phyloP scores from a whole-genome alignment of 1,284 basidiomycete genomes.

The Cryptococcus jaspeensis region DNA sequence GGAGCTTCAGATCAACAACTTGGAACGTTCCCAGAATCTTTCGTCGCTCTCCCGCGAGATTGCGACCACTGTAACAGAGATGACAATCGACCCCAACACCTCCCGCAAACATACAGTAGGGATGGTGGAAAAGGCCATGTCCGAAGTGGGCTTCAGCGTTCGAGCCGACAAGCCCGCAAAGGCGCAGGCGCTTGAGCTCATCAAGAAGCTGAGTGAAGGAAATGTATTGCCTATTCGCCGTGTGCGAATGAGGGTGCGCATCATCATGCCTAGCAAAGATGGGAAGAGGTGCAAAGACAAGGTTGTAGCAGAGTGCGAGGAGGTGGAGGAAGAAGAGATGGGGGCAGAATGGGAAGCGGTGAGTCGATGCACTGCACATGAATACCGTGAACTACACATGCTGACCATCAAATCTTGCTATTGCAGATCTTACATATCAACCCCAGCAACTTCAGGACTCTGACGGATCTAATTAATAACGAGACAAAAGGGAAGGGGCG shows the following conservation, averaged over 20 bases:
- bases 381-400: background rate
- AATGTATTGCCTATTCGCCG: constrained; percentile 78
- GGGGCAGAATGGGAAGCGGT: constrained; percentile 83
- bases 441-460: constrained; percentile 82
- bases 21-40: constrained; percentile 90
- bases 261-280: constrained; percentile 74
- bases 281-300: constrained; percentile 70
- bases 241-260: constrained; percentile 85
- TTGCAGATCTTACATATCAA: constrained; percentile 82
- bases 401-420: background rate
- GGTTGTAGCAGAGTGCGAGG: constrained; percentile 71
- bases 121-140: constrained; percentile 98
- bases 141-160: constrained; percentile 88
- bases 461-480: constrained; percentile 86
- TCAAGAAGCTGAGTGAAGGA: constrained; percentile 67
- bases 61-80: constrained; percentile 88
- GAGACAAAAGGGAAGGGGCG: constrained; percentile 78
- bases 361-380: constrained; percentile 43
- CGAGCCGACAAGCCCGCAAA: constrained; percentile 88
- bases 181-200: constrained; percentile 89
- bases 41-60: constrained; percentile 84
- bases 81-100: constrained; percentile 89
- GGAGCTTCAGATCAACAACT: constrained; percentile 95
- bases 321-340: constrained; percentile 79
- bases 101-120: constrained; percentile 88